phyloP scores from a whole-genome alignment of 208 protist species.

The Leishmania tarentolae region DNA sequence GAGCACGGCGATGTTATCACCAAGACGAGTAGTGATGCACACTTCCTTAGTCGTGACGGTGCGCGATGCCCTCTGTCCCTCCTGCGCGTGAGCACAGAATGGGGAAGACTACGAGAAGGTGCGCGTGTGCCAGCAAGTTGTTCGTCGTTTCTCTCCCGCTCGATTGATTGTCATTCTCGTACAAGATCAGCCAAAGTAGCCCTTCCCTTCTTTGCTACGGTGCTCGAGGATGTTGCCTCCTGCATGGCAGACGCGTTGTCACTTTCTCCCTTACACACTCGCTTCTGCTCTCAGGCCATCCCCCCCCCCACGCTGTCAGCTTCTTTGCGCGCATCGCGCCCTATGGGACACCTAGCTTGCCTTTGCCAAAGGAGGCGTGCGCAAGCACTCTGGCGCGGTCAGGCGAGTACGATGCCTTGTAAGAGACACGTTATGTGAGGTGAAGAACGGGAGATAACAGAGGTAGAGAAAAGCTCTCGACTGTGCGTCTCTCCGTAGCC shows the following conservation, averaged over 20 bases:
- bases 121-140: neutral
- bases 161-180: neutral
- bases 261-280: neutral
- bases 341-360: neutral
- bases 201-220: neutral
- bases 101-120: neutral
- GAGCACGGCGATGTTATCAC: neutral
- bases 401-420: neutral
- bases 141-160: neutral
- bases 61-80: neutral
- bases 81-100: neutral
- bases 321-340: neutral
- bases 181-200: neutral
- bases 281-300: neutral
- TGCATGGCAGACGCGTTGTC: neutral
- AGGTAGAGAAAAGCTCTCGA: neutral
- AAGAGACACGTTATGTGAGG: neutral
- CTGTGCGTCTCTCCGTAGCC: neutral
- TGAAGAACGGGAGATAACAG: neutral
- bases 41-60: neutral
- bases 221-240: neutral
- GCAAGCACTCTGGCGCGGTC: neutral
- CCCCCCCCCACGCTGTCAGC: neutral
- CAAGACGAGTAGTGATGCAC: neutral
- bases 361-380: neutral